Conservation (phyloP, 352 stramenopile genomes). For the Aphanomyces euteiches region DNA sequence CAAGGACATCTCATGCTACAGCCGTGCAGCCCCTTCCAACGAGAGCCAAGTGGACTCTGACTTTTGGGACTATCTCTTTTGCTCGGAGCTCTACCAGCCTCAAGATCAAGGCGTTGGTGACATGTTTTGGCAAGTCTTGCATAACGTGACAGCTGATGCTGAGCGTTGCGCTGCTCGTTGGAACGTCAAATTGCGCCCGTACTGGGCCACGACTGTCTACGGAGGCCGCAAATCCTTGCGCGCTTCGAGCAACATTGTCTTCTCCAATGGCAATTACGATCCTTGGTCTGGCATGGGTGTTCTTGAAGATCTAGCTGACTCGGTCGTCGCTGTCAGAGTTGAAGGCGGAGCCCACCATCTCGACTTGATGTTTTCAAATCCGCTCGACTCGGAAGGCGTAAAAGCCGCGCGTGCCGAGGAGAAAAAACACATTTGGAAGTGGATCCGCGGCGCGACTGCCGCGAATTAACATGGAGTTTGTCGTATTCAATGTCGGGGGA, state of each 20-base stretch:
- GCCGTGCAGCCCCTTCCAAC: conserved; percentile 46
- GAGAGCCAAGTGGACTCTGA: conserved; percentile 49
- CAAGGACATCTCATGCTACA: conserved; percentile 38
- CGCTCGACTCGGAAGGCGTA: conserved; percentile 44
- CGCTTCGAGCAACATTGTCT: conserved; percentile 57
- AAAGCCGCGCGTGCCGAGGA: conserved; percentile 41
- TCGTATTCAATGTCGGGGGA: not conserved
- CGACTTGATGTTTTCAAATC: conserved; percentile 57
- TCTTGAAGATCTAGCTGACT: conserved; percentile 38
- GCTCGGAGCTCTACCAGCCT: conserved; percentile 49
- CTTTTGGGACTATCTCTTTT: conserved; percentile 51
- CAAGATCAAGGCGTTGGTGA: conserved; percentile 45
- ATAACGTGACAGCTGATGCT: conserved; percentile 38
- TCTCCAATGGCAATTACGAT: conserved; percentile 62
- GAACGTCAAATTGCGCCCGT: conserved; percentile 46
- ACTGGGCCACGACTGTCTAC: conserved; percentile 47
- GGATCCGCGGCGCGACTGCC: conserved; percentile 37
- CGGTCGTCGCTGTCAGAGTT: conserved; percentile 43
- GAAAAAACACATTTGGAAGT: conserved; percentile 45
- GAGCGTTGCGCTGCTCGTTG: conserved; percentile 39
- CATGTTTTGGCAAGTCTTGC: conserved; percentile 35
- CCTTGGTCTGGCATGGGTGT: conserved; percentile 57
- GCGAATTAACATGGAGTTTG: not conserved
- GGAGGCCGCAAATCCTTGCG: conserved; percentile 48
- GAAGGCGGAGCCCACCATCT: conserved; percentile 49